A percentile compares a stretch with the other conserved stretches of the same genome.
Evolutionary conservation across 106 monocot species (phyloP).

Genomic region (Iris macrosiphon): DNA sequence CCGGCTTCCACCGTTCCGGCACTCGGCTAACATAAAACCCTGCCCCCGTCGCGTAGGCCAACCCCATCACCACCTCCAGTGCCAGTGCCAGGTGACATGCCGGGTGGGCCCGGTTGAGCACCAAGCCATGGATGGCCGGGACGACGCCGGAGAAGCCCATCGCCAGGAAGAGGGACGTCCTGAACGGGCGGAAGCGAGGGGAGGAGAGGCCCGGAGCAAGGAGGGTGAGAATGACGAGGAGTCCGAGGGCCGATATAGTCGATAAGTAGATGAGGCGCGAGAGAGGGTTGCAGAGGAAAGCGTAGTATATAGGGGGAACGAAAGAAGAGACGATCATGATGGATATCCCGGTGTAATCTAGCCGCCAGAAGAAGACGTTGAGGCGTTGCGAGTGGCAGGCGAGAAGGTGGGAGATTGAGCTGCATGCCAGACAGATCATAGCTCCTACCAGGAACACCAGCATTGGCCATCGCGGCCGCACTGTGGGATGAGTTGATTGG

Average conservation of each 20-base stretch:
- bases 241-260: conserved; percentile 45
- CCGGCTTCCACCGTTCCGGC: conserved; percentile 85
- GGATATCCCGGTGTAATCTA: conserved; percentile 77
- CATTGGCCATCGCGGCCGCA: conserved; percentile 69
- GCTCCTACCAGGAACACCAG: conserved; percentile 60
- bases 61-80: conserved; percentile 62
- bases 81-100: conserved; percentile 47
- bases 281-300: conserved; percentile 64
- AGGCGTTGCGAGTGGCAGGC: conserved; percentile 80
- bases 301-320: conserved; percentile 75
- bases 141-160: conserved; percentile 87
- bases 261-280: conserved; percentile 49
- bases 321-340: conserved; percentile 89
- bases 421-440: conserved; percentile 63
- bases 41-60: conserved; percentile 58
- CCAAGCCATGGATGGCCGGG: conserved; percentile 61
- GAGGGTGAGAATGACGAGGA: conserved; percentile 29
- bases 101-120: conserved; percentile 50
- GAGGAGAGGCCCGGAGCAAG: conserved; percentile 47
- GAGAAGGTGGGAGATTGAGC: conserved; percentile 64
- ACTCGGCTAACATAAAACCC: conserved; percentile 61
- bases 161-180: conserved; percentile 47
- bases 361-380: conserved; percentile 68
- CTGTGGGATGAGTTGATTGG: not conserved
- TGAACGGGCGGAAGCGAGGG: conserved; percentile 50